These are phyloP conservation scores for Pezicula carpinea DNA, from an alignment of 2,329 filamentous ascomycete species.

Conservation along the genomic window DNA sequence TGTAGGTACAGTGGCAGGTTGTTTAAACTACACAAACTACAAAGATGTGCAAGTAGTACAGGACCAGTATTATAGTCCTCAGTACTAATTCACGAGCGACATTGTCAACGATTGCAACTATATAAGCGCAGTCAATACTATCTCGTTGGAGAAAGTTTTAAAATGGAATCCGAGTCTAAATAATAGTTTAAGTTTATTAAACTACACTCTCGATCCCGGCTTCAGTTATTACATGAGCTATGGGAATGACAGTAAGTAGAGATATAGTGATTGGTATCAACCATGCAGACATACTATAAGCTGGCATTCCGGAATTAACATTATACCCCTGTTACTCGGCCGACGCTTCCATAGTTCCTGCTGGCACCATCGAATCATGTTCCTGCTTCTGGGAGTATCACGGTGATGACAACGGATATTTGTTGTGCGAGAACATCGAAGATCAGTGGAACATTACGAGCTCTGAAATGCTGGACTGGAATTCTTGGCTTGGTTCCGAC, in stretches of 20 bases:
- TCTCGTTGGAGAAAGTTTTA: not conserved
- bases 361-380: not conserved
- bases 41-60: not conserved
- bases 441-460: not conserved
- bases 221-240: not conserved
- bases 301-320: too few relatives aligned
- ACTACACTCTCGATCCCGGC: not conserved
- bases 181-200: not conserved
- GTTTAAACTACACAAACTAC: not conserved
- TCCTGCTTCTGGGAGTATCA: not conserved
- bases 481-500: not conserved
- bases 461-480: not conserved
- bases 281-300: too few relatives aligned
- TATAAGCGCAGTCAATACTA: not conserved
- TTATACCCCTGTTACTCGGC: not conserved
- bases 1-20: not conserved
- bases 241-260: not conserved
- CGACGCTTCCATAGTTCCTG: not conserved
- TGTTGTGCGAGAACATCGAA: not conserved
- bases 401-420: not conserved
- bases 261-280: too few relatives aligned
- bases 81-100: not conserved
- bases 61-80: not conserved
- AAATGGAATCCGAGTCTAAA: not conserved
- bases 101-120: not conserved